Conservation (phyloP, 768 basidiomycete species). For the Cystofilobasidium macerans region DNA sequence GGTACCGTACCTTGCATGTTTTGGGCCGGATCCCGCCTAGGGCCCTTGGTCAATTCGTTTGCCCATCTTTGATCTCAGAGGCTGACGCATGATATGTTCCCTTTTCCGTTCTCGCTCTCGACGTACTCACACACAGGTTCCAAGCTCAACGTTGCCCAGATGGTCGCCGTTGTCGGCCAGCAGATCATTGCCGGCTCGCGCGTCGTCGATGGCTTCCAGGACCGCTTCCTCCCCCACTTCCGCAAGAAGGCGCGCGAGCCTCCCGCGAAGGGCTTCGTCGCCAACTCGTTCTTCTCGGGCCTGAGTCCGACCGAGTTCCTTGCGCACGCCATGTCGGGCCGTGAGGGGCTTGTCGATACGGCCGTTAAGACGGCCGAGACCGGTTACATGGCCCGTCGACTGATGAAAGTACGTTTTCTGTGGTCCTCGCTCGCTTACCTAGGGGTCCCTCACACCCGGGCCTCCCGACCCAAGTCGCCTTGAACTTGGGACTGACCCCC, state of each 20-base stretch:
- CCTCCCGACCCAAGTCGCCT: background rate
- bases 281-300: slow-evolving; percentile 92
- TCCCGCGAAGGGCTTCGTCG: slow-evolving; percentile 93
- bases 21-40: too few relatives aligned
- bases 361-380: slow-evolving; percentile 99
- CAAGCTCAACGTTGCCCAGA: slow-evolving; percentile 97
- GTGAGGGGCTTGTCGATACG: slow-evolving; percentile 97
- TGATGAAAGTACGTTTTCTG: slow-evolving; percentile 61
- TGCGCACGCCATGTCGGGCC: slow-evolving; percentile 97
- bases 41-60: background rate
- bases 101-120: background rate
- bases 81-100: too few relatives aligned
- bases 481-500: background rate
- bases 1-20: too few relatives aligned
- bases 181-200: slow-evolving; percentile 97
- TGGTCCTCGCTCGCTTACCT: too few relatives aligned
- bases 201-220: slow-evolving; percentile 97
- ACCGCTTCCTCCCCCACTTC: slow-evolving; percentile 97
- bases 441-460: background rate
- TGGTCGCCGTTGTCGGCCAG: slow-evolving; percentile 99
- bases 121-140: slow-evolving; percentile 56
- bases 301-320: slow-evolving; percentile 88
- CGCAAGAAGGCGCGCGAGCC: slow-evolving; percentile 93
- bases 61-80: background rate
- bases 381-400: slow-evolving; percentile 95